These are phyloP conservation scores for Starmerella bacillaris DNA, from an alignment of 805 yeast species.

Conservation along the genomic window DNA sequence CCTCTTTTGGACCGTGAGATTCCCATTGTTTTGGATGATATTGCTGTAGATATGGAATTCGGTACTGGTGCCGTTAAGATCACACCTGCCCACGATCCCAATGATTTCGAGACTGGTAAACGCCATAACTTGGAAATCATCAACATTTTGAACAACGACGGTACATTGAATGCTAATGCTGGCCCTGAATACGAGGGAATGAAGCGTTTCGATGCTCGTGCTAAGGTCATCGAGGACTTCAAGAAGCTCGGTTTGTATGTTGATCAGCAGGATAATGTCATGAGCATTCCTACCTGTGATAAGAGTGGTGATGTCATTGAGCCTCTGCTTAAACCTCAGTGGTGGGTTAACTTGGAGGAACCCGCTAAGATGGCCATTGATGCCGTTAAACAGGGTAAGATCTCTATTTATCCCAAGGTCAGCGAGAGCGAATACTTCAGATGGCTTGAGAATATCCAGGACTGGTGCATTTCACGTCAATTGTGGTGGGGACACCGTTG, in stretches of 20 bases:
- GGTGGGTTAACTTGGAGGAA: slow-evolving; percentile 91
- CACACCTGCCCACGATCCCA: slow-evolving; percentile 95
- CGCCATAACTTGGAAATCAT: slow-evolving; percentile 77
- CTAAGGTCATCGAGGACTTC: slow-evolving; percentile 60
- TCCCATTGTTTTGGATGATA: slow-evolving; percentile 77
- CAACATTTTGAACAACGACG: slow-evolving; percentile 84
- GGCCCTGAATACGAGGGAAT: slow-evolving; percentile 74
- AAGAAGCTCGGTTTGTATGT: slow-evolving; percentile 55
- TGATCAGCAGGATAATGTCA: slow-evolving; percentile 84
- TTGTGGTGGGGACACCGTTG: slow-evolving; percentile 97
- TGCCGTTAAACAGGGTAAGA: slow-evolving; percentile 67
- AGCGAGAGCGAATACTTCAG: slow-evolving; percentile 86
- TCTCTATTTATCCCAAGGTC: slow-evolving; percentile 68
- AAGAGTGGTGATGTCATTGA: slow-evolving; percentile 96
- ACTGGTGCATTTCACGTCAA: slow-evolving; percentile 97
- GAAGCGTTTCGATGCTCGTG: slow-evolving; percentile 89
- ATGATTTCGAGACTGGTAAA: slow-evolving; percentile 93
- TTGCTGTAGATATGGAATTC: slow-evolving; percentile 96
- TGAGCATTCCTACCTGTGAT: slow-evolving; percentile 85
- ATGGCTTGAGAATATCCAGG: slow-evolving; percentile 92
- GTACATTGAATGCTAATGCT: slow-evolving; percentile 74
- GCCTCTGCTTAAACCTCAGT: slow-evolving; percentile 93
- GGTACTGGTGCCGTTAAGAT: slow-evolving; percentile 99
- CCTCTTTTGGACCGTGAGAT: slow-evolving; percentile 73
- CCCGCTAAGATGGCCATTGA: slow-evolving; percentile 77